Conservation (phyloP, 225 moss, liverwort and hornwort genomes). For the Pseudisothecium myosuroides region DNA sequence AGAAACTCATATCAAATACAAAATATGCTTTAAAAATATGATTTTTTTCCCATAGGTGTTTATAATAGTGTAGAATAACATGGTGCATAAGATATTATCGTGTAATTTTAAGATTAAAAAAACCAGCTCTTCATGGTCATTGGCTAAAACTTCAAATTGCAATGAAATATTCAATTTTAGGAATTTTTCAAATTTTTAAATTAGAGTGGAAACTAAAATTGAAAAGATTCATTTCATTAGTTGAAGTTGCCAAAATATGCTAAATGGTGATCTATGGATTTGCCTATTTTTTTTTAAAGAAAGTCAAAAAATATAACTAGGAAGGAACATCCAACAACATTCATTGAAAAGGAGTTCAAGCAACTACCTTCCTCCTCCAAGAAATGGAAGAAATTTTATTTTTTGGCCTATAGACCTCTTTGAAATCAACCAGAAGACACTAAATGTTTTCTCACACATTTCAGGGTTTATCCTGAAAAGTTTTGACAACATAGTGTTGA, state of each 20-base stretch:
- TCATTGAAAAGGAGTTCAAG: neutral
- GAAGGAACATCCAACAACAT: neutral
- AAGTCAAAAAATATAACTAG: neutral
- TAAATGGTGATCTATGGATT: neutral
- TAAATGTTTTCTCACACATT: too few relatives aligned
- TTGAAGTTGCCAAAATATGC: neutral
- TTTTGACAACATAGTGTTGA: too few relatives aligned
- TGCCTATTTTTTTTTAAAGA: neutral
- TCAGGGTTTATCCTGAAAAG: too few relatives aligned
- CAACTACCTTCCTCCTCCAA: fast-evolving
- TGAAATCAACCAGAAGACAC: too few relatives aligned
- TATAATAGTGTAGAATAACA: neutral
- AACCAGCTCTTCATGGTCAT: neutral
- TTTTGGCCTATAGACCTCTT: too few relatives aligned
- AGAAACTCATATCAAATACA: neutral
- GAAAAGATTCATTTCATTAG: neutral
- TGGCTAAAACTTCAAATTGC: neutral
- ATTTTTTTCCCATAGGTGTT: neutral
- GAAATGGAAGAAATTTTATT: too few relatives aligned
- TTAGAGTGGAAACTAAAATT: neutral
- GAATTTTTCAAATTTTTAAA: neutral
- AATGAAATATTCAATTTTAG: neutral
- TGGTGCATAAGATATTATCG: fast-evolving
- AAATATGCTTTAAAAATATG: neutral
- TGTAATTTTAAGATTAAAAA: neutral